Base-by-base conservation (phyloP, 2,329 filamentous ascomycete genomes). In the Endoconidiophora laricicola region DNA sequence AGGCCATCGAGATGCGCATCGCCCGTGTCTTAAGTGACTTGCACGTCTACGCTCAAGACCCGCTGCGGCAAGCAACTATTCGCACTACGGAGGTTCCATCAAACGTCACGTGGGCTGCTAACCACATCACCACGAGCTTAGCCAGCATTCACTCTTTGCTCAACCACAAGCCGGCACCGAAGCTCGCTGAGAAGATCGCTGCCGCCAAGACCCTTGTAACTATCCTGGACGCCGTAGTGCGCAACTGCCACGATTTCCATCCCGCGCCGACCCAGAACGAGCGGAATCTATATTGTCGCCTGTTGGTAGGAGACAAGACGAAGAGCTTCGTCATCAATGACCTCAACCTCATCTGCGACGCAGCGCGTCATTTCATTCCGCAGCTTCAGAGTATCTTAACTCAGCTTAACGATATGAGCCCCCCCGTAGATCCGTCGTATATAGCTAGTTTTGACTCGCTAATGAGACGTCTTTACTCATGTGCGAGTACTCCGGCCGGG, bases 101-200 rank as follows among this genome's bases (percentile, higher is more conserved):
- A 16, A 57, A 71, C 52, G 69, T 71, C 1, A 48, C 60, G 6
- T 76, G 73, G 73, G 73, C 71, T 2, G 66, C 69, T 1, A 59
- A 57, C 4, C 72, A 74, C 50, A 64, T 76, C 26, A 56, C 61
- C 5, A 63, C 64, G 18, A 67, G 67, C 23, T 61, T 69, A 10
- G 55, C 57, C 29, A 66, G 69, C 52, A 68, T 77, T 52, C 61
- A 63, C 42, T 6, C 36, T 10, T 10, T 38, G 12, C 10, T 49
- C 6, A 41, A 23, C 16, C 20, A 43, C 39, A 40, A 23, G 38
- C 23, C 46, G 6, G 20, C 36, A 10, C 14, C 36, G 14, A 10
- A 24, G 24, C 1, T 63, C 71, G 58, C 55, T 40, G 69, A 72
- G 55, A 63, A 66, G 3, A 59, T 63, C 24, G 69, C 66, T 2